Evolutionary conservation across 768 basidiomycete genomes (phyloP).

Genomic region (Amylocystis lapponica): DNA sequence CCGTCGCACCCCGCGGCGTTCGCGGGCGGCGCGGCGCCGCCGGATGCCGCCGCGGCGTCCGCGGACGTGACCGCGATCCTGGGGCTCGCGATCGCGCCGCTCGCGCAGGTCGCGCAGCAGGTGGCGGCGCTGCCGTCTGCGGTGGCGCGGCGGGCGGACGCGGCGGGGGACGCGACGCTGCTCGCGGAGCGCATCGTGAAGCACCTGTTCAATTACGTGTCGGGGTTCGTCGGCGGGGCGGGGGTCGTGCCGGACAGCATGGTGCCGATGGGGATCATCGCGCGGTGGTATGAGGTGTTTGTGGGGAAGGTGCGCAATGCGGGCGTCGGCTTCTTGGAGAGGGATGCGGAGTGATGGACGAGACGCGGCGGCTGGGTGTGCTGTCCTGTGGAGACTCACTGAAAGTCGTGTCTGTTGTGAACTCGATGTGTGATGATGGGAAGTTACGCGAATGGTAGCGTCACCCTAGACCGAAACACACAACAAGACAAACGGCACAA

Average conservation of each 20-base stretch:
- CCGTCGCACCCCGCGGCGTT: constrained; percentile 27
- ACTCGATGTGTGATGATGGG: too few relatives aligned
- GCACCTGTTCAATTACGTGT: constrained; percentile 31
- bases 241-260: constrained; percentile 9
- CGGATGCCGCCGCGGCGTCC: constrained; percentile 15
- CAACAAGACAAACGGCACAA: too few relatives aligned
- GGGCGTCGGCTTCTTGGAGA: constrained; percentile 14
- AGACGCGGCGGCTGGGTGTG: too few relatives aligned
- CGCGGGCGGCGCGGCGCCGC: constrained; percentile 19
- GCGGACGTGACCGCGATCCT: constrained; percentile 63
- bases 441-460: too few relatives aligned
- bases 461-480: too few relatives aligned
- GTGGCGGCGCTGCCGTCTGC: constrained; percentile 40
- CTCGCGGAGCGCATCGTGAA: constrained; percentile 68
- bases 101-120: constrained; percentile 55
- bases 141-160: constrained; percentile 11
- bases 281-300: constrained; percentile 18
- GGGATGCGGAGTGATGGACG: constrained; percentile 5
- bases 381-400: too few relatives aligned
- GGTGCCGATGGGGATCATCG: constrained; percentile 15
- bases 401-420: too few relatives aligned
- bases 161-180: constrained; percentile 38
- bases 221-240: constrained; percentile 14
- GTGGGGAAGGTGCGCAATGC: constrained; percentile 13
- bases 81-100: constrained; percentile 76